These are phyloP conservation scores for Bruguiera sexangula DNA, from an alignment of 345 rosid species.

Conservation along the genomic window DNA sequence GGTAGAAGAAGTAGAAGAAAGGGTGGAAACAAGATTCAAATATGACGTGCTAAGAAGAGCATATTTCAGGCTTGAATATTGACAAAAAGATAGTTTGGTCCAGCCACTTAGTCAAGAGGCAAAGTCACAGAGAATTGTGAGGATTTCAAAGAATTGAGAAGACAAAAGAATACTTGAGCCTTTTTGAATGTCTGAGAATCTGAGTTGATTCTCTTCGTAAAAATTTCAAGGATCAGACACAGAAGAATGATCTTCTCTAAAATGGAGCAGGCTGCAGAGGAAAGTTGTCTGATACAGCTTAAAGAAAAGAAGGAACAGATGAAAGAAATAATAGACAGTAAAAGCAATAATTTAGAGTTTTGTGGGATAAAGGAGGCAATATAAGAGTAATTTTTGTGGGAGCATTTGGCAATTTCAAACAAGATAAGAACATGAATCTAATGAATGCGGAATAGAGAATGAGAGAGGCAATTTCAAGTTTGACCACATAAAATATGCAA, in stretches of 20 bases:
- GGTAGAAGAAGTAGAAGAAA: not conserved
- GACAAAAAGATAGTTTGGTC: slow-evolving; percentile 10
- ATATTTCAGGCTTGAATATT: slow-evolving; percentile 5
- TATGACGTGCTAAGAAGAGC: slow-evolving; percentile 20
- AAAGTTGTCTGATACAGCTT: slow-evolving; percentile 12
- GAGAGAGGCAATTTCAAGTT: too few species aligned
- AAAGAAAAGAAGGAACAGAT: not conserved
- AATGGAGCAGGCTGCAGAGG: slow-evolving; percentile 17
- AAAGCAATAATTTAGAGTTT: not conserved
- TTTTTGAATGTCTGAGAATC: slow-evolving; percentile 1
- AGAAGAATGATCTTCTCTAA: slow-evolving; percentile 24
- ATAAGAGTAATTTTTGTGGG: not conserved
- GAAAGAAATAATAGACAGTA: not conserved
- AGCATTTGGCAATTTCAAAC: not conserved
- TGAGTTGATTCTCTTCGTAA: not conserved
- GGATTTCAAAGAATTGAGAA: not conserved
- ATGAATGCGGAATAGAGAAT: not conserved
- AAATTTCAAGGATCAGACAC: slow-evolving; percentile 9
- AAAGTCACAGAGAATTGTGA: not conserved
- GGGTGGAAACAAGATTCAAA: slow-evolving; percentile 23
- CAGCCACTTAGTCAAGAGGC: slow-evolving; percentile 14
- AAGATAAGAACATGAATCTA: slow-evolving; percentile 3
- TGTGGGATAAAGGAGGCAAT: not conserved
- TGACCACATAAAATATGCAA: too few species aligned
- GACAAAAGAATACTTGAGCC: not conserved